These are phyloP conservation scores for Cicer bijugum DNA, from an alignment of 306 rosid species.

Conservation along the genomic window DNA sequence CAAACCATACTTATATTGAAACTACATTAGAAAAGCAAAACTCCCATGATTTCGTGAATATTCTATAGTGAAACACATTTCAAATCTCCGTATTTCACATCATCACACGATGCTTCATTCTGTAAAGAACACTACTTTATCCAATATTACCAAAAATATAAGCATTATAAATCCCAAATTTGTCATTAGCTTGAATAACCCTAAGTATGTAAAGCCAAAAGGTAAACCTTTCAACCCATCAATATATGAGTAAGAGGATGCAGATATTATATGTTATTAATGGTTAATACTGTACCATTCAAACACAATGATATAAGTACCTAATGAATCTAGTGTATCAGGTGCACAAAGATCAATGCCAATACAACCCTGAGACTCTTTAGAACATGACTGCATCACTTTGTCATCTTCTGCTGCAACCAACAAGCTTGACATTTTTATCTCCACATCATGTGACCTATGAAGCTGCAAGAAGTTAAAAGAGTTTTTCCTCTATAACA, in stretches of 20 bases:
- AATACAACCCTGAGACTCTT: slow-evolving; percentile 45
- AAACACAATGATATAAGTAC: slow-evolving; percentile 46
- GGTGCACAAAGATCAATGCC: slow-evolving; percentile 60
- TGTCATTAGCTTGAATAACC: slow-evolving; percentile 3
- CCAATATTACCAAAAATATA: slow-evolving; percentile 8
- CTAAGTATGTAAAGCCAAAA: slow-evolving; percentile 2
- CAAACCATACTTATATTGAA: background rate
- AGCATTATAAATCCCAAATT: slow-evolving; percentile 1
- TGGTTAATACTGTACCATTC: slow-evolving; percentile 22
- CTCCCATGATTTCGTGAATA: slow-evolving; percentile 4
- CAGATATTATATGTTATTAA: slow-evolving; percentile 32
- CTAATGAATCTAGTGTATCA: slow-evolving; percentile 61
- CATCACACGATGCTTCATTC: background rate
- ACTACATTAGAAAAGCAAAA: slow-evolving; percentile 15
- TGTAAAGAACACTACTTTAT: slow-evolving; percentile 4
- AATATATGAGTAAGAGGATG: slow-evolving; percentile 27
- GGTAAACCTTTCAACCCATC: slow-evolving; percentile 32
- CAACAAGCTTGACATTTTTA: slow-evolving; percentile 44
- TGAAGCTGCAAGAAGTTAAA: slow-evolving; percentile 72
- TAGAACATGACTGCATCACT: slow-evolving; percentile 40
- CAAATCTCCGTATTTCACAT: slow-evolving; percentile 1
- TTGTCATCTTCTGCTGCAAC: slow-evolving; percentile 47
- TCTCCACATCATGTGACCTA: slow-evolving; percentile 56
- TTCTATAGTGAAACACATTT: slow-evolving; percentile 2
- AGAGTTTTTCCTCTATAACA: slow-evolving; percentile 50